A percentile compares a stretch with the other conserved stretches of the same genome.
phyloP scores from a whole-genome alignment of 2,329 filamentous ascomycete species.

The Aspergillus neoniger region DNA sequence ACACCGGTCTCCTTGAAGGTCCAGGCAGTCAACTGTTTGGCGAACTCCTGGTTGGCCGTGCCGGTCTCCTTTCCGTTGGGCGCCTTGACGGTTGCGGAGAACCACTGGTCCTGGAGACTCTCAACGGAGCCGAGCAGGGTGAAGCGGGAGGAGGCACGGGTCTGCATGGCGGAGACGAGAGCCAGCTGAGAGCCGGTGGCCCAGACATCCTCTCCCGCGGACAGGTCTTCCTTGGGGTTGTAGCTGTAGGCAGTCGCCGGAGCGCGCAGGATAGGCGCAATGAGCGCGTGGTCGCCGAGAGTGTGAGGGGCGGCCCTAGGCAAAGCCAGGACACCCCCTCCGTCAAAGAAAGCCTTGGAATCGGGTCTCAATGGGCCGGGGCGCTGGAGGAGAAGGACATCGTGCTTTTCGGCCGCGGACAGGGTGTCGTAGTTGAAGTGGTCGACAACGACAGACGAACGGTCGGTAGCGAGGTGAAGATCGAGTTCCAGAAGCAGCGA shows the following conservation, averaged over 20 bases:
- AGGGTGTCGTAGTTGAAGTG: constrained; percentile 89
- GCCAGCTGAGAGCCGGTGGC: constrained; percentile 80
- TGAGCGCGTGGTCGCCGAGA: constrained; percentile 74
- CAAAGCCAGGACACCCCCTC: constrained; percentile 72
- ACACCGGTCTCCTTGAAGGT: constrained; percentile 93
- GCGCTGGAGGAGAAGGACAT: constrained; percentile 77
- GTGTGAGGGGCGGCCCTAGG: constrained; percentile 78
- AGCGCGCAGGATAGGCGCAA: constrained; percentile 80
- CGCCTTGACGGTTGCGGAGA: constrained; percentile 72
- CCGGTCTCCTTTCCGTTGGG: constrained; percentile 58
- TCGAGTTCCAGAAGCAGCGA: constrained; percentile 85
- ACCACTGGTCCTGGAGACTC: constrained; percentile 86
- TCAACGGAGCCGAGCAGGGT: constrained; percentile 83
- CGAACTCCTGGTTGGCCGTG: constrained; percentile 82
- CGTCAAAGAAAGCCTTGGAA: constrained; percentile 75
- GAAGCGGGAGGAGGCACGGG: constrained; percentile 88
- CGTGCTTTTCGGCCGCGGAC: constrained; percentile 78
- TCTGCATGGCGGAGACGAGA: constrained; percentile 83
- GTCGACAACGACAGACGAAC: constrained; percentile 82
- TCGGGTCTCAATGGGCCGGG: constrained; percentile 67
- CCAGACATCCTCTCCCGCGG: constrained; percentile 76
- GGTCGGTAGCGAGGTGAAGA: constrained; percentile 81
- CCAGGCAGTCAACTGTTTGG: constrained; percentile 85
- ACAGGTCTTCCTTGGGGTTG: constrained; percentile 82
- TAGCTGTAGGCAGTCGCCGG: constrained; percentile 87